Conservation (phyloP, 305 asterid genomes). For the Withania somnifera region DNA sequence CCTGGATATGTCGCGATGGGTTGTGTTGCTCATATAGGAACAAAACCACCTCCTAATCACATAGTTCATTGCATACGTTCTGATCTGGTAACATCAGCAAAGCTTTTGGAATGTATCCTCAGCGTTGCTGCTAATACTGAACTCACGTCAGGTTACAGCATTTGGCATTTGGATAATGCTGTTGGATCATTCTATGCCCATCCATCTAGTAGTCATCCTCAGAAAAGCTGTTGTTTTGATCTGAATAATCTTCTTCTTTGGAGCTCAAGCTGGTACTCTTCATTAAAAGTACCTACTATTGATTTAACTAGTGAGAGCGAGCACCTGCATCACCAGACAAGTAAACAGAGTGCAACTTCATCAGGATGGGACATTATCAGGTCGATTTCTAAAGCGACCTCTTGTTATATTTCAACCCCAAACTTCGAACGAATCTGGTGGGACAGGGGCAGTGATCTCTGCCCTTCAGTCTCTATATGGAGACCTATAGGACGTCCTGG, state of each 20-base stretch:
- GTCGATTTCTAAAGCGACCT: constrained; percentile 66
- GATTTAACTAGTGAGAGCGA: constrained; percentile 36
- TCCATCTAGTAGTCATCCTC: constrained; percentile 50
- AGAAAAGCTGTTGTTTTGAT: constrained; percentile 58
- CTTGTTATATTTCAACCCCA: constrained; percentile 72
- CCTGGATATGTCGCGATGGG: constrained; percentile 91
- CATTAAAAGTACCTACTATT: constrained; percentile 37
- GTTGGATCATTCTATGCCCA: constrained; percentile 87
- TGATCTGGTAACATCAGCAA: constrained; percentile 81
- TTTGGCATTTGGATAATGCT: constrained; percentile 93
- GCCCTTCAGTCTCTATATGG: constrained; percentile 92
- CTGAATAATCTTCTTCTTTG: constrained; percentile 76
- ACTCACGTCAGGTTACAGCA: constrained; percentile 69
- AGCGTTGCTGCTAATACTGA: constrained; percentile 39
- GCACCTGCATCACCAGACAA: constrained; percentile 28
- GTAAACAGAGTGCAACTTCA: constrained; percentile 45
- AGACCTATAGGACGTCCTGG: constrained; percentile 87
- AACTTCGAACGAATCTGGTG: constrained; percentile 96
- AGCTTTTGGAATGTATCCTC: constrained; percentile 60
- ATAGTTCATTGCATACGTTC: constrained; percentile 85
- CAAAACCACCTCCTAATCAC: constrained; percentile 85
- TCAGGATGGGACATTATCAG: constrained; percentile 93
- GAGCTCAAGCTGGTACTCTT: constrained; percentile 59
- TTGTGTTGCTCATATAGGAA: constrained; percentile 85
- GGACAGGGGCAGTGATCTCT: constrained; percentile 95